Evolutionary conservation across 1,139 yeast species (phyloP), one percentile per base, ranked within the genome.

Genomic region (Yamadazyma songkhlaensis): DNA sequence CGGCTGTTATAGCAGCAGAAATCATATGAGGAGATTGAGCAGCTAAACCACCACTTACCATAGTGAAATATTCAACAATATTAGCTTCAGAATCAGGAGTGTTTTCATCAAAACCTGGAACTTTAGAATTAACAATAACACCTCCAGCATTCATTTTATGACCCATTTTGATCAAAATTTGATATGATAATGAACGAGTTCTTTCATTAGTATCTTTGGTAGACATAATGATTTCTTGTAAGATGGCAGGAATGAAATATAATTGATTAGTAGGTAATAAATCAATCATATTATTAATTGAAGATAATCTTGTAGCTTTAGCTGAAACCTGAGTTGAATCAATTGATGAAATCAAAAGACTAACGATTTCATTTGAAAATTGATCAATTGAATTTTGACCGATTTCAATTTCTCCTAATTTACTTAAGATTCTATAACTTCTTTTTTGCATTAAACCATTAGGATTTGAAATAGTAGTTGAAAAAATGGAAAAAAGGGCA

Each of bases 161-260:
- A 43, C 95, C 97, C 90, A 90, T 88, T 37, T 77, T 74, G 36
- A 88, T 81, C 45, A 92, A 72, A 29, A 86, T 73, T 38, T 77
- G 77, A 58, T 84, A 92, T 0, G 97, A 84, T 26, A 81, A 71
- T 44, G 83, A 86, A 59, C 99, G 79, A 3, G 97, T 81, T 64
- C 88, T 85, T 61, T 90, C 97, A 57, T 92, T 92, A 36, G 81
- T 82, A 57, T 89, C 97, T 61, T 92, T 92, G n/a, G 97, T 89
- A 26, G 89, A 81, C 55, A 94, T 69, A 40, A 92, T 90, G 15
- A 90, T 81, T 64, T 92, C 98, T 40, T 96, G 88, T 31, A 89
- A 69, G 29, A 86, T 65, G 9, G 86, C 72, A 17, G 97, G 96
- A 47, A 92, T 82, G 54, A 89, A 87, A 51, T 77, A 77, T 49